phyloP scores from a whole-genome alignment of 2,329 filamentous ascomycete species.

The Cytospora mali region DNA sequence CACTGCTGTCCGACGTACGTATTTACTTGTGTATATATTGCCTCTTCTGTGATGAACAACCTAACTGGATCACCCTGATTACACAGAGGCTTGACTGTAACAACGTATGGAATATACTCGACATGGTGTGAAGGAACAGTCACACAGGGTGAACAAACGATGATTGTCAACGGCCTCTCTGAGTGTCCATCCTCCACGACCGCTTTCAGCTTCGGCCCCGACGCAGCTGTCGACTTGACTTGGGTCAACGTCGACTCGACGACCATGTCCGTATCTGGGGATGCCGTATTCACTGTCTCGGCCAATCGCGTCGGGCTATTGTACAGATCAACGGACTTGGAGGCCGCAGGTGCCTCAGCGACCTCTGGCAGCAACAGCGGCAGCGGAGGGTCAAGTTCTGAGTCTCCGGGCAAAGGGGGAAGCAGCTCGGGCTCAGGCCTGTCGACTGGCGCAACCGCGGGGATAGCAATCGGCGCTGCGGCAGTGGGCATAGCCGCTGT shows the following conservation, averaged over 20 bases:
- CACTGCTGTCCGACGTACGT: slow-evolving; percentile 27
- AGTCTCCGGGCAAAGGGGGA: neutral
- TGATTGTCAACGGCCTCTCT: slow-evolving; percentile 25
- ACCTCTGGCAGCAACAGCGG: neutral
- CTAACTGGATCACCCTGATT: neutral
- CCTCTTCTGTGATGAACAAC: too few species aligned
- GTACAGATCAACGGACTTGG: slow-evolving; percentile 17
- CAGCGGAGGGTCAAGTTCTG: neutral
- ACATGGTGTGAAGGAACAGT: slow-evolving; percentile 24
- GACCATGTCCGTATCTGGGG: slow-evolving; percentile 13
- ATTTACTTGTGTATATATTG: neutral
- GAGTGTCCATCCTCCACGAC: slow-evolving; percentile 23
- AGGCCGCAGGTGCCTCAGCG: neutral
- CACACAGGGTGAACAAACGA: slow-evolving; percentile 11
- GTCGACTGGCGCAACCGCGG: slow-evolving; percentile 17
- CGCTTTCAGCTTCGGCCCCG: slow-evolving; percentile 13
- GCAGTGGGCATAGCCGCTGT: neutral
- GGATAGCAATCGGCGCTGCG: slow-evolving; percentile 23
- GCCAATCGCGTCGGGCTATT: slow-evolving; percentile 19
- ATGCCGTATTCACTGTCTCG: slow-evolving; percentile 15
- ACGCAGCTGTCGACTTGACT: slow-evolving; percentile 8
- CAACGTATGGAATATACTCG: slow-evolving; percentile 23
- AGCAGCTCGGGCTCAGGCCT: slow-evolving; percentile 1
- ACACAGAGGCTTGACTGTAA: slow-evolving; percentile 17
- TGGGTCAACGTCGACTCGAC: slow-evolving; percentile 17